Evolutionary conservation across 192 early-diverging fungal species (phyloP).

Genomic region (Podila epigama): DNA sequence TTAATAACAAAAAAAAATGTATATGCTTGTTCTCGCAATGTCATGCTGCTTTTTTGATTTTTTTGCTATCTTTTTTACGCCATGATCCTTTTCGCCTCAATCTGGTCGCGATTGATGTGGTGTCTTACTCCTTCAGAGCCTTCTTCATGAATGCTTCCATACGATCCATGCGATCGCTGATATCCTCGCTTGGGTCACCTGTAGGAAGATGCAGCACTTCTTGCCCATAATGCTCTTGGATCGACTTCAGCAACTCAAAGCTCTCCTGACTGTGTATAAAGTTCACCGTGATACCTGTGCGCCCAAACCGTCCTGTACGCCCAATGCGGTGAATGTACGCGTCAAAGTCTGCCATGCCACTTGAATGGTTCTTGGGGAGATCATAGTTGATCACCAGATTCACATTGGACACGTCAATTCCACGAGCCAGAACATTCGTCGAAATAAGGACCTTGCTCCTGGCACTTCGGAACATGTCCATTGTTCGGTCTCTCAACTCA

Average conservation of each 20-base stretch:
- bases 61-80: too few species aligned
- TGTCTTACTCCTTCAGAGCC: conserved; percentile 8
- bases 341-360: conserved; percentile 72
- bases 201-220: conserved; percentile 73
- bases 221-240: conserved; percentile 75
- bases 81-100: too few species aligned
- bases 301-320: conserved; percentile 95
- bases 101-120: too few species aligned
- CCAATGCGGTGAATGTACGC: conserved; percentile 98
- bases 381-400: conserved; percentile 97
- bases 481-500: conserved; percentile 70
- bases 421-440: conserved; percentile 73
- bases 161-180: not conserved
- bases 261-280: conserved; percentile 83
- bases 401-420: conserved; percentile 95
- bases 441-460: conserved; percentile 63
- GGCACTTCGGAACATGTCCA: conserved; percentile 65
- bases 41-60: too few species aligned
- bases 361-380: conserved; percentile 83
- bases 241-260: conserved; percentile 74
- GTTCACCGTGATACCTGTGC: conserved; percentile 93
- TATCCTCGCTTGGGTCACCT: conserved; percentile 15
- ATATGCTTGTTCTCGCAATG: too few species aligned
- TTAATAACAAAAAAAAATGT: too few species aligned
- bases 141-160: conserved; percentile 28